phyloP scores from a whole-genome alignment of 768 basidiomycete species.

The Phaffia australis region DNA sequence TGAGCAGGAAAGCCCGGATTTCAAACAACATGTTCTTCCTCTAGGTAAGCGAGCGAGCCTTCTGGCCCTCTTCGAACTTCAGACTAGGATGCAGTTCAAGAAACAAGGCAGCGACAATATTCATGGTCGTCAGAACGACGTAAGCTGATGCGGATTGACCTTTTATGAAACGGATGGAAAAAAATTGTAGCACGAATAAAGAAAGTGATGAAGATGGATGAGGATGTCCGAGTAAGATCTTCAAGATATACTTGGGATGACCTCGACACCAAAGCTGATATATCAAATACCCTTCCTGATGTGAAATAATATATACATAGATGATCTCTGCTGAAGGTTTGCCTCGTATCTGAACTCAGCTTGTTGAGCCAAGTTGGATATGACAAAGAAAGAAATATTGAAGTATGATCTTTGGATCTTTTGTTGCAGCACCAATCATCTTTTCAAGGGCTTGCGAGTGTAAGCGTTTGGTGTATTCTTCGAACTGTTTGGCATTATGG shows the following conservation, averaged over 20 bases:
- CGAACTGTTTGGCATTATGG: not conserved
- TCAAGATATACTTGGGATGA: not conserved
- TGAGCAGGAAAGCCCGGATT: slow-evolving; percentile 79
- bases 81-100: not conserved
- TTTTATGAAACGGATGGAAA: not conserved
- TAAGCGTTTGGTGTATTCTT: not conserved
- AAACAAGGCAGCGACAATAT: no score
- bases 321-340: slow-evolving; percentile 96
- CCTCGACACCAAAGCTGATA: not conserved
- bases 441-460: slow-evolving; percentile 15
- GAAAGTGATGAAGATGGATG: slow-evolving; percentile 80
- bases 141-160: not conserved
- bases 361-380: not conserved
- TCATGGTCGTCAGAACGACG: no score
- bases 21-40: slow-evolving; percentile 70
- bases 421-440: slow-evolving; percentile 20
- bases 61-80: not conserved
- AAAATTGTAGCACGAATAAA: not conserved
- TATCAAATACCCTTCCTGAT: no score
- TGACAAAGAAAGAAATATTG: not conserved
- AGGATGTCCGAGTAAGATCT: slow-evolving; percentile 58
- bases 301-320: slow-evolving; percentile 39
- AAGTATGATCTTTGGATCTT: not conserved
- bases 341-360: slow-evolving; percentile 56
- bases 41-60: slow-evolving; percentile 88